Evolutionary conservation across 2,329 filamentous ascomycete genomes (phyloP).

Genomic region (Microdochium bolleyi): DNA sequence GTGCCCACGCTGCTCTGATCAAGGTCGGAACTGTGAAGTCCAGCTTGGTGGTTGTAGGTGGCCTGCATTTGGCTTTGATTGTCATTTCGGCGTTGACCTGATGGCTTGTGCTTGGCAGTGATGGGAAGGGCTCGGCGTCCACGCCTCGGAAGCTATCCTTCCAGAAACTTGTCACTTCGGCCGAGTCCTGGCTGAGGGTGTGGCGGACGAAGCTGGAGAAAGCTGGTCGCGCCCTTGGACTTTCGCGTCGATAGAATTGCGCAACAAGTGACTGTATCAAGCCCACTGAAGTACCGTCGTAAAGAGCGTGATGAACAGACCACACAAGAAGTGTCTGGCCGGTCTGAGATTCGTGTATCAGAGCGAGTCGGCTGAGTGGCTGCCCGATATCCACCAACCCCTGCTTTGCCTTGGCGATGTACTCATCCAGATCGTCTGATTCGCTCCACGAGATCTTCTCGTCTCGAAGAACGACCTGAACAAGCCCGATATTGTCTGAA

Average conservation of each 20-base stretch:
- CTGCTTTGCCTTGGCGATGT: not conserved
- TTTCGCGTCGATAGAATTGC: not conserved
- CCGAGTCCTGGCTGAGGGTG: not conserved
- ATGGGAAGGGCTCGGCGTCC: not conserved
- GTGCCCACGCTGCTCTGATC: conserved; percentile 2
- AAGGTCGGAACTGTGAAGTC: not conserved
- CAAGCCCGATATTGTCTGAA: not conserved
- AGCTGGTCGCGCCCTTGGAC: not conserved
- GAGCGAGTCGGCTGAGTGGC: not conserved
- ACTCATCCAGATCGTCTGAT: not conserved
- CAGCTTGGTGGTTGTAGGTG: not conserved
- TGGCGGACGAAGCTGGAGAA: conserved; percentile 1
- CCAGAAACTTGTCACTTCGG: not conserved
- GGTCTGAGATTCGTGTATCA: not conserved
- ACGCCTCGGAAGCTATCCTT: not conserved
- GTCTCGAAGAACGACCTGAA: not conserved
- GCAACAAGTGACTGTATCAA: not conserved
- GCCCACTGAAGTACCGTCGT: not conserved
- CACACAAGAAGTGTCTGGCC: not conserved
- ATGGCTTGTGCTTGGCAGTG: not conserved
- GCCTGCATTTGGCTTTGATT: not conserved
- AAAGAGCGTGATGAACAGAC: not conserved
- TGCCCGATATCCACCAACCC: not conserved
- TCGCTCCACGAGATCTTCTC: not conserved
- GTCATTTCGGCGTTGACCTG: not conserved